Percentiles rank a stretch among this genome's conserved stretches.
Evolutionary conservation across 345 rosid species (phyloP).

Genomic region (Xanthoceras sorbifolium): DNA sequence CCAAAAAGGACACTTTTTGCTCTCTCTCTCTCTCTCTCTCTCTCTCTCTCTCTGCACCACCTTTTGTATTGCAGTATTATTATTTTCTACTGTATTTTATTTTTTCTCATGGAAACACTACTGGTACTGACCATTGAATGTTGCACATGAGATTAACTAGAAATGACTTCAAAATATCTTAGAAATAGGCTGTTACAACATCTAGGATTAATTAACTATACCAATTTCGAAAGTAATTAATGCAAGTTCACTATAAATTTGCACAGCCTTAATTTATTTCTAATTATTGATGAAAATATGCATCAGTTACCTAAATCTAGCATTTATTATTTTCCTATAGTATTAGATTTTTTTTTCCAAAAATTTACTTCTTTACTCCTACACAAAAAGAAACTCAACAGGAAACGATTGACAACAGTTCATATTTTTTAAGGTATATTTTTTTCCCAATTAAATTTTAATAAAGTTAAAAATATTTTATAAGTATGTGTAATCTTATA

Average conservation of each 20-base stretch:
- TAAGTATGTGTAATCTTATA: too few relatives aligned
- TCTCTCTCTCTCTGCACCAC: neutral
- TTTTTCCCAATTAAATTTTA: too few relatives aligned
- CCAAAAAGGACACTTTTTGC: neutral
- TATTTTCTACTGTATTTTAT: neutral
- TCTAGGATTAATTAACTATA: too few relatives aligned
- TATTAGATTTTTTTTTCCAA: too few relatives aligned
- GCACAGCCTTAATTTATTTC: neutral
- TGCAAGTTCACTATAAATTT: neutral
- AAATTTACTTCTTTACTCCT: too few relatives aligned
- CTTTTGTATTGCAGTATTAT: neutral
- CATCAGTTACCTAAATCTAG: too few relatives aligned
- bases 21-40: neutral
- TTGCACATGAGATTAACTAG: conserved; percentile 9
- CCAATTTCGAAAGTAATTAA: neutral
- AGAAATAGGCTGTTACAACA: neutral
- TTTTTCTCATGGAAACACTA: neutral
- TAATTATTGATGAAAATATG: neutral
- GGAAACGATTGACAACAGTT: too few relatives aligned
- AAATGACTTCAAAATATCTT: conserved; percentile 5
- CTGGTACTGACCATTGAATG: conserved; percentile 9
- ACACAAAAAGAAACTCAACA: too few relatives aligned
- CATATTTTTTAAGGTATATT: too few relatives aligned
- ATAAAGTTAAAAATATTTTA: too few relatives aligned
- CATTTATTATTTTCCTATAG: too few relatives aligned